Evolutionary conservation across 352 stramenopile genomes (phyloP), one percentile per base, ranked within the genome.

Genomic region (Peronosclerospora sorghi): DNA sequence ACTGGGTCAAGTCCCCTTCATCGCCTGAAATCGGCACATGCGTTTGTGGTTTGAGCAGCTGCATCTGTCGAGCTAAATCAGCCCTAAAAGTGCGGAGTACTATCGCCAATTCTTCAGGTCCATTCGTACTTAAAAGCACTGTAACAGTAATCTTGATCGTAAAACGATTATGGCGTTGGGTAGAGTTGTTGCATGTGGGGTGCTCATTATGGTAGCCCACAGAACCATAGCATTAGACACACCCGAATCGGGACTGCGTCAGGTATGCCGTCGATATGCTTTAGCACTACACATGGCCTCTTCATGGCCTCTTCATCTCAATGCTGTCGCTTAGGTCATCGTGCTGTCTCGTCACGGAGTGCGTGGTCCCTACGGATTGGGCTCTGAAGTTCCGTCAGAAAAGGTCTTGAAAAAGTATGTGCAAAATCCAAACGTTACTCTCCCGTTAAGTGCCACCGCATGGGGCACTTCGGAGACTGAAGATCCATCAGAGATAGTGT

Each of bases 321-420:
- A n/a, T n/a, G n/a, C n/a, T n/a, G n/a, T 21, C 8, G n/a, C 28
- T 28, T 18, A 87, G 64, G 73, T 85, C 32, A 63, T 81, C 20
- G 70, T 87, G 44, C 32, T 87, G 20, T 85, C 72, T 24, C 69
- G 75, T 32, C 75, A 87, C 51, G 75, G 75, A 10, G 68, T 87
- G 21, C 72, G 75, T 15, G 75, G 75, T 3, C 75, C 75, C n/a
- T 87, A 87, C 37, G 75, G 75, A 2, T 50, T 84, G 9, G 73
- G 72, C 12, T 70, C 70, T 6, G 59, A 83, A 26, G 46, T 52
- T 7, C 68, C 68, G 18, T 60, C 55, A 13, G 41, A 71, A 43
- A 57, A 75, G 27, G 48, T 73, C 15, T 32, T 87, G 36, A 59
- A 69, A 19, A 54, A 82, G 32, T 87, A 84, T 37, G 68, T 83